These are phyloP conservation scores for Thymus quinquecostatus DNA, from an alignment of 257 asterid genomes.

Conservation along the genomic window DNA sequence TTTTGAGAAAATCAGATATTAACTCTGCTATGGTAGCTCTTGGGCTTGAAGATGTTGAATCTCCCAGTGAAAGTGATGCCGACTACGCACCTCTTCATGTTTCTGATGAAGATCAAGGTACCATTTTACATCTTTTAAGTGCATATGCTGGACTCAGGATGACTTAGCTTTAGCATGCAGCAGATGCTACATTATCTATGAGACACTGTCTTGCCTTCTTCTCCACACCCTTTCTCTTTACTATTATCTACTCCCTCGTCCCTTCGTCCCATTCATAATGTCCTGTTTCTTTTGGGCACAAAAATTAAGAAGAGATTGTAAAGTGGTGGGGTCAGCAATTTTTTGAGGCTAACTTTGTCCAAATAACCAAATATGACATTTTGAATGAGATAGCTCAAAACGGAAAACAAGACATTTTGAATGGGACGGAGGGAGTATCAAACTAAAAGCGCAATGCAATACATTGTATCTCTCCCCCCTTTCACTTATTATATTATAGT, in stretches of 20 bases:
- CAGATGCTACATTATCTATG: constrained; percentile 12
- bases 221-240: not conserved
- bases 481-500: not conserved
- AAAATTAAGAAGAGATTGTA: too few relatives aligned
- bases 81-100: constrained; percentile 45
- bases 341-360: too few relatives aligned
- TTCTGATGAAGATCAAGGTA: constrained; percentile 55
- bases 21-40: constrained; percentile 64
- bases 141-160: constrained; percentile 4
- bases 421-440: too few relatives aligned
- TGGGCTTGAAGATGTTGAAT: constrained; percentile 49
- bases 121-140: constrained; percentile 24
- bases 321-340: too few relatives aligned
- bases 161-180: constrained; percentile 2
- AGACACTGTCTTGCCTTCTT: not conserved
- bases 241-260: not conserved
- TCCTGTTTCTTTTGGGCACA: too few relatives aligned
- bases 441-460: not conserved
- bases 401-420: too few relatives aligned
- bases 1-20: constrained; percentile 69
- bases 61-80: constrained; percentile 47
- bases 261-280: too few relatives aligned
- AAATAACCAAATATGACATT: too few relatives aligned
- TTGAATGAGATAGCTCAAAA: too few relatives aligned
- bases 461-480: not conserved